These are phyloP conservation scores for Macrolepiota dolichaula DNA, from an alignment of 768 basidiomycete genomes.

Conservation along the genomic window DNA sequence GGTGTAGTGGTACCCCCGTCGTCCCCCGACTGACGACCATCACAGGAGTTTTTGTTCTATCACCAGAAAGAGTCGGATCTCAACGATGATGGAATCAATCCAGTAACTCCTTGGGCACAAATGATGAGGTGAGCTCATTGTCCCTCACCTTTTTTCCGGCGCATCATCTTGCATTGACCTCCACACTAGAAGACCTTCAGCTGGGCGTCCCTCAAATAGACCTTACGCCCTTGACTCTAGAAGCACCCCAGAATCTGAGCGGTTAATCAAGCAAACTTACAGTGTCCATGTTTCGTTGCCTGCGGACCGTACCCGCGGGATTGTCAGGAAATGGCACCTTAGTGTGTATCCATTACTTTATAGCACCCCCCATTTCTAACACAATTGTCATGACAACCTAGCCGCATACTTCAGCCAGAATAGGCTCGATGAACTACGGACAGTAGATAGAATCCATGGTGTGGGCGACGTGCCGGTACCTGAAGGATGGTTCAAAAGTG, in stretches of 20 bases:
- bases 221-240: constrained; percentile 33
- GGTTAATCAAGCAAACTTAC: constrained; percentile 81
- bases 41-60: constrained; percentile 79
- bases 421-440: constrained; percentile 65
- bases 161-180: constrained; percentile 8
- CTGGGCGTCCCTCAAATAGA: constrained; percentile 24
- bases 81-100: constrained; percentile 49
- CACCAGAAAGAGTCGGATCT: constrained; percentile 73
- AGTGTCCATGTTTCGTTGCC: constrained; percentile 72
- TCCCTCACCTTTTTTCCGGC: constrained; percentile 12
- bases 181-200: constrained; percentile 19
- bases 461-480: constrained; percentile 67
- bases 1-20: constrained; percentile 17
- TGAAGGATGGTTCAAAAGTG: constrained; percentile 76
- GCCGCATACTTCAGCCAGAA: constrained; percentile 86
- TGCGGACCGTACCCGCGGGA: constrained; percentile 43
- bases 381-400: constrained; percentile 27
- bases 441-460: constrained; percentile 66
- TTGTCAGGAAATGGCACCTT: constrained; percentile 78
- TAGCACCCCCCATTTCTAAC: constrained; percentile 18
- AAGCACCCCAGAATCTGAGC: constrained; percentile 48
- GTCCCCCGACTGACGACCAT: constrained; percentile 15
- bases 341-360: constrained; percentile 44
- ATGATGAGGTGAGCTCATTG: constrained; percentile 56
- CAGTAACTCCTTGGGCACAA: constrained; percentile 72